Evolutionary conservation across 164 flowering plant species (phyloP).

Genomic region (Platanus orientalis): DNA sequence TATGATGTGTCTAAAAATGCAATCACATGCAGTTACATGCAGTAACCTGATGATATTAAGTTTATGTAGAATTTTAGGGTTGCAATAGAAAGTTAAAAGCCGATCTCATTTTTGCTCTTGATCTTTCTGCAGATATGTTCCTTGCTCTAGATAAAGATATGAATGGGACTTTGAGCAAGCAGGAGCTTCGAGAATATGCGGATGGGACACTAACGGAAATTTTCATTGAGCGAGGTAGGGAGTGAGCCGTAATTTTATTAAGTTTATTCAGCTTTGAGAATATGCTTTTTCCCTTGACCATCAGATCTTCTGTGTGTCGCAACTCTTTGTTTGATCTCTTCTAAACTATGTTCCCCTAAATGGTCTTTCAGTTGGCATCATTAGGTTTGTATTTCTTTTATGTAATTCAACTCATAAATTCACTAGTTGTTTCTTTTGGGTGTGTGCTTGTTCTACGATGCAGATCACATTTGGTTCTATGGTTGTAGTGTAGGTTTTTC

Average conservation of each 20-base stretch:
- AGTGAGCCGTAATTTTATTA: not conserved
- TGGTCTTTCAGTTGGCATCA: too few relatives aligned
- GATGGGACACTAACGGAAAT: conserved; percentile 94
- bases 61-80: not conserved
- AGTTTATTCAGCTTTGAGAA: not conserved
- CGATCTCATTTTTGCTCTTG: not conserved
- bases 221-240: conserved; percentile 83
- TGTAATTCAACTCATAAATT: too few relatives aligned
- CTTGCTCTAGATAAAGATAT: conserved; percentile 93
- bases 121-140: conserved; percentile 73
- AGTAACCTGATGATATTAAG: not conserved
- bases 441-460: not conserved
- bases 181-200: conserved; percentile 95
- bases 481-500: not conserved
- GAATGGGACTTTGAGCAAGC: conserved; percentile 91
- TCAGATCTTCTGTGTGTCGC: not conserved
- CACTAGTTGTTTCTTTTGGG: too few relatives aligned
- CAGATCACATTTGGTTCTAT: not conserved
- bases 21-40: not conserved
- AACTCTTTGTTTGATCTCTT: not conserved
- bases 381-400: not conserved
- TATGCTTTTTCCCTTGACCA: not conserved
- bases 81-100: not conserved
- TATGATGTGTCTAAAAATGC: too few relatives aligned
- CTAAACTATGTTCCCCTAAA: not conserved